Evolutionary conservation across 257 asterid species (phyloP), one percentile per base, ranked within the genome.

Genomic region (Solanum peruvianum): DNA sequence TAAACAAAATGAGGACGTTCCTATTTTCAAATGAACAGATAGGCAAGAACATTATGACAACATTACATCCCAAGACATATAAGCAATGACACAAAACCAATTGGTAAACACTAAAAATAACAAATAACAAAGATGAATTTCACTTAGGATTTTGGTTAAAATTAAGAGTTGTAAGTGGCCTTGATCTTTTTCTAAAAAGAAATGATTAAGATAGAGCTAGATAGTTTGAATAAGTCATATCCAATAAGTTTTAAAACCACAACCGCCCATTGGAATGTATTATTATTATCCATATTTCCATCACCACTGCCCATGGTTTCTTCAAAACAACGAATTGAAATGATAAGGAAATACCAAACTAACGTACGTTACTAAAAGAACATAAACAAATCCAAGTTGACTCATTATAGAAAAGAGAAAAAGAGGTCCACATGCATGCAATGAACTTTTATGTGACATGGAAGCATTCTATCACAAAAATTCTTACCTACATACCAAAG

Each of bases 291-390:
- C 8, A 31, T 29, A 67, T 62, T 37, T 42, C 64, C 60, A 67
- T 41, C 87, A 82, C 70, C 72, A 88, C 70, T 67, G 89, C 90
- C 89, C 90, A 89, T 83, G 75, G 89, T 83, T 90, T 90, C 67
- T 31, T 67, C 49, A 82, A 64, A 52, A 67, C 70, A 87, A 29
- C 85, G 47, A 88, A 70, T 35, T 78, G 33, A 33, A 71, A 2
- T 9, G 20, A 56, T 7, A 56, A 56, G 66, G 66, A 56, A 56
- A 16, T 81, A 39, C 72, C 71, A 42, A 56, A 42, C 47, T 10
- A 60, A 23, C 10, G 64, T 78, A 78, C 37, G 62, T 15, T 77
- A 44, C 66, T 8, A 80, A 47, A 80, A 56, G 45, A 75, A 66
- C 35, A 49, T 76, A 70, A 21, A 47, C 12, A 71, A 69, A 71